These are phyloP conservation scores for Kewa caespitosa DNA, from an alignment of 179 eudicot species.

Conservation along the genomic window DNA sequence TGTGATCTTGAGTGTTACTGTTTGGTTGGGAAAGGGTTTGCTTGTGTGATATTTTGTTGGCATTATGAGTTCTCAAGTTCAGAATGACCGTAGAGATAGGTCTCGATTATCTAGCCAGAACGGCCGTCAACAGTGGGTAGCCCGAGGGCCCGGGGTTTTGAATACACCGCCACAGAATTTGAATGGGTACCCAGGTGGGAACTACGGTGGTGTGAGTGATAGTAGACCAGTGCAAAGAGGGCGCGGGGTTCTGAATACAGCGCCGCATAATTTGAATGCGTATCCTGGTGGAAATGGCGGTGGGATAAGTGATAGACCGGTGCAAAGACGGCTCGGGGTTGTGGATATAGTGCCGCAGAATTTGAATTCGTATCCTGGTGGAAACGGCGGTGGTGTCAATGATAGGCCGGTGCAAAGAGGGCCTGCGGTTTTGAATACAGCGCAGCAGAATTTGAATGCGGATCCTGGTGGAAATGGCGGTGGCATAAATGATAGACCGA, in stretches of 20 bases:
- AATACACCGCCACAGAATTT: too few relatives aligned
- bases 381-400: constrained; percentile 35
- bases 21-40: constrained; percentile 2
- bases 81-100: constrained; percentile 53
- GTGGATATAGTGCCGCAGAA: constrained; percentile 24
- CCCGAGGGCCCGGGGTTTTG: constrained; percentile 35
- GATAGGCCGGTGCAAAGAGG: constrained; percentile 31
- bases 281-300: constrained; percentile 32
- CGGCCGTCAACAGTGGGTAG: constrained; percentile 66
- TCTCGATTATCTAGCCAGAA: constrained; percentile 39
- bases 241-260: constrained; percentile 27
- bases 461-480: constrained; percentile 32
- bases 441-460: constrained; percentile 14
- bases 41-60: constrained; percentile 3
- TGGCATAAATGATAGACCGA: constrained; percentile 25
- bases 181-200: too few relatives aligned
- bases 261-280: constrained; percentile 15
- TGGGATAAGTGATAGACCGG: constrained; percentile 25
- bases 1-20: constrained; percentile 1
- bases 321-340: constrained; percentile 32
- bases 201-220: too few relatives aligned
- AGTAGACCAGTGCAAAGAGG: constrained; percentile 32
- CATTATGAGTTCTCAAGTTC: constrained; percentile 66
- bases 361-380: constrained; percentile 16
- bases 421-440: constrained; percentile 27